phyloP scores from a whole-genome alignment of 2,329 filamentous ascomycete genomes.

The Reticulascus tulasneorum region DNA sequence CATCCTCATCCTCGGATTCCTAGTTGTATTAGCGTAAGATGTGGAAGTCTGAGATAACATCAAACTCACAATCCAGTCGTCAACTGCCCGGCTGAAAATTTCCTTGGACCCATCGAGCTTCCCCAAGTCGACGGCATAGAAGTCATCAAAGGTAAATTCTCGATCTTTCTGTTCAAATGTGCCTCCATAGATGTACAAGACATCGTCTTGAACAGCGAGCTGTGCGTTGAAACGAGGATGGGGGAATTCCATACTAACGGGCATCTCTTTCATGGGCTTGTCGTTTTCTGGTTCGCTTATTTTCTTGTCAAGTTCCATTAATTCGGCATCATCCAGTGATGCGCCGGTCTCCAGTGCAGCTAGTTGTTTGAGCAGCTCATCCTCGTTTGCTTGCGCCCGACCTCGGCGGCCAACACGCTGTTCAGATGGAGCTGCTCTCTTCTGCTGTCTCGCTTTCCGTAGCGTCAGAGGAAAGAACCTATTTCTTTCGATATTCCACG shows the following conservation, averaged over 20 bases:
- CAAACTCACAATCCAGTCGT: constrained; percentile 75
- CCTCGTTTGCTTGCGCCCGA: constrained; percentile 85
- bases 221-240: constrained; percentile 90
- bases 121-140: constrained; percentile 89
- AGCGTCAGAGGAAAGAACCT: constrained; percentile 83
- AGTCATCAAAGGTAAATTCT: constrained; percentile 92
- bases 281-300: constrained; percentile 49
- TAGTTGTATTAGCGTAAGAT: constrained; percentile 28
- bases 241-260: constrained; percentile 75
- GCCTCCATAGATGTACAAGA: constrained; percentile 89
- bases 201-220: constrained; percentile 85
- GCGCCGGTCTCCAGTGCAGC: constrained; percentile 77
- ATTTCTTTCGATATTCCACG: constrained; percentile 94
- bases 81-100: constrained; percentile 76
- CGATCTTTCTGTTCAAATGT: constrained; percentile 93
- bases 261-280: constrained; percentile 57
- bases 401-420: constrained; percentile 60
- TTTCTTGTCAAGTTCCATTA: constrained; percentile 47
- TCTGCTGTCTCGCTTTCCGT: constrained; percentile 66
- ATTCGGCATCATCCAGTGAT: constrained; percentile 50
- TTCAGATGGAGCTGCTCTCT: constrained; percentile 56
- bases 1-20: constrained; percentile 56
- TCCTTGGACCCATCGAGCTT: constrained; percentile 93
- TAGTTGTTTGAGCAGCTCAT: constrained; percentile 82
- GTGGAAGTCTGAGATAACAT: constrained; percentile 20